Conservation (phyloP, 1,139 yeast genomes). For the Kodamaea derodonti region DNA sequence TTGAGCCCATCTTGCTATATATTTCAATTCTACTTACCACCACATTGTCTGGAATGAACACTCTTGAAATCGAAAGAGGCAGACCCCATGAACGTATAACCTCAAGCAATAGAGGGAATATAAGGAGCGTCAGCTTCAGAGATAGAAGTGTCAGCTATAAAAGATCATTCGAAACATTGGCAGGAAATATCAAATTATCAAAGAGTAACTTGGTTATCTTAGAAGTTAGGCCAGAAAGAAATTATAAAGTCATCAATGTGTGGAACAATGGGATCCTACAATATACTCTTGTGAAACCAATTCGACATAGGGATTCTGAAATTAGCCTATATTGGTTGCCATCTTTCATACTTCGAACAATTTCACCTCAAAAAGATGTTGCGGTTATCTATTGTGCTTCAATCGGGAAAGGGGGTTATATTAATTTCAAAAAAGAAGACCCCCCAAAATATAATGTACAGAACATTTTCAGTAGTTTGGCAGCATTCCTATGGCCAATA, state of each 20-base stretch:
- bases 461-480: background rate
- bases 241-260: background rate
- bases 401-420: conserved; percentile 16
- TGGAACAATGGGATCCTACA: background rate
- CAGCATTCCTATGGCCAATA: background rate
- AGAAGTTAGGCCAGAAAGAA: background rate
- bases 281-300: conserved; percentile 1
- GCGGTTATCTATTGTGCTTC: conserved; percentile 9
- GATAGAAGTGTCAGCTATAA: no score
- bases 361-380: background rate
- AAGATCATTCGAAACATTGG: background rate
- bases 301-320: background rate
- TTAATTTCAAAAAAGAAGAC: conserved; percentile 8
- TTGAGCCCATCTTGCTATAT: background rate
- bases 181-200: background rate
- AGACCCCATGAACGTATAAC: background rate
- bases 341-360: conserved; percentile 1
- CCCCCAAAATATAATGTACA: background rate
- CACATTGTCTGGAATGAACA: background rate
- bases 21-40: background rate
- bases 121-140: background rate
- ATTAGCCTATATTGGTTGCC: conserved; percentile 5
- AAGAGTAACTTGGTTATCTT: background rate
- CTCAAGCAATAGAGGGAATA: background rate
- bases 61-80: background rate